Conservation (phyloP, 2,329 filamentous ascomycete species). For the Lecanicillium sp. region DNA sequence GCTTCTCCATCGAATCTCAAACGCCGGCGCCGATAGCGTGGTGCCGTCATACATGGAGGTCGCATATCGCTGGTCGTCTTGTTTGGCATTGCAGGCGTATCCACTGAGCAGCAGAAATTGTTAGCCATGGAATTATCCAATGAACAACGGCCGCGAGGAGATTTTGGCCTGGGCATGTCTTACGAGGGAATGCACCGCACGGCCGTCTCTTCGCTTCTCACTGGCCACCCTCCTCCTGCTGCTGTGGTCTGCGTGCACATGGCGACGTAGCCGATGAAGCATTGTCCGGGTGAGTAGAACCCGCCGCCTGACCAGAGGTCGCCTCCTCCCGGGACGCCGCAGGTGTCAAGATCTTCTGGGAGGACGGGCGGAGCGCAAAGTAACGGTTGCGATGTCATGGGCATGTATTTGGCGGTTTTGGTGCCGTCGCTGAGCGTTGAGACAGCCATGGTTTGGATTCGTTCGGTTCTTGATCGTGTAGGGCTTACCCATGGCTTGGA, state of each 20-base stretch:
- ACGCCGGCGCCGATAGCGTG: constrained; percentile 19
- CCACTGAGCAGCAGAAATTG: constrained; percentile 6
- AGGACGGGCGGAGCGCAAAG: constrained; percentile 14
- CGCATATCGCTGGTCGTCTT: constrained; percentile 15
- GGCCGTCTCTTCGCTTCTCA: constrained; percentile 17
- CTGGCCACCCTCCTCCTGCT: constrained; percentile 12
- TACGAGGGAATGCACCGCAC: constrained; percentile 19
- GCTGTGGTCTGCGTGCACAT: constrained; percentile 16
- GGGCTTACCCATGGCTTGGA: too few species aligned
- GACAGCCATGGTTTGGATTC: constrained; percentile 7
- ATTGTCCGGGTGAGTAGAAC: constrained; percentile 22
- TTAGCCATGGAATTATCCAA: background rate
- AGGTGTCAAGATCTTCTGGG: constrained; percentile 14
- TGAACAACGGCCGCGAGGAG: background rate
- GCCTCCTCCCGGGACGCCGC: constrained; percentile 15
- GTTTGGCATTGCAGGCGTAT: constrained; percentile 15
- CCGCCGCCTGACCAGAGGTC: constrained; percentile 17
- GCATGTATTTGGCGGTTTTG: constrained; percentile 10
- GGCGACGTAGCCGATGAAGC: constrained; percentile 19
- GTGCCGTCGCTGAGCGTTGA: constrained; percentile 10
- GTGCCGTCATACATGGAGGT: constrained; percentile 13
- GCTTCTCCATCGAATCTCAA: constrained; percentile 21
- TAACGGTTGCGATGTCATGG: constrained; percentile 16
- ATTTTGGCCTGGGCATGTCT: too few species aligned
- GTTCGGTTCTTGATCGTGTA: background rate